phyloP scores from a whole-genome alignment of 257 asterid species.

The Penstemon newberryi region DNA sequence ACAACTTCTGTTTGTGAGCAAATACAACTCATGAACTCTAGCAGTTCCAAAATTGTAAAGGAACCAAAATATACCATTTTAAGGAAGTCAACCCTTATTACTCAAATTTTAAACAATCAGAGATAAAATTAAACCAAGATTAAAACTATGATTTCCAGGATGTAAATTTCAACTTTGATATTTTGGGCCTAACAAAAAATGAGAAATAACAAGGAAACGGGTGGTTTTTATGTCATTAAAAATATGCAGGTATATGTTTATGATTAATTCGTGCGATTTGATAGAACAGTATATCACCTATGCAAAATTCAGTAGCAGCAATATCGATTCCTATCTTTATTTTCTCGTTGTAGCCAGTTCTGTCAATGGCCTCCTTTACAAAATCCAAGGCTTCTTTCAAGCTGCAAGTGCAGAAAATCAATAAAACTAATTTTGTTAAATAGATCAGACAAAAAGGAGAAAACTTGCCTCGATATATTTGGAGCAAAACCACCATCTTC shows the following conservation, averaged over 20 bases:
- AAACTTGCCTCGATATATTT: constrained; percentile 80
- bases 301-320: constrained; percentile 94
- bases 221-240: not conserved
- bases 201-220: constrained; percentile 7
- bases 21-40: not conserved
- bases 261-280: constrained; percentile 1
- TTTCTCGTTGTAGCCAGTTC: constrained; percentile 83
- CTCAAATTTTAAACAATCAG: not conserved
- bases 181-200: constrained; percentile 4
- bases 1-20: not conserved
- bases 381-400: constrained; percentile 90
- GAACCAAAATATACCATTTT: not conserved
- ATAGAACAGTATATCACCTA: constrained; percentile 53
- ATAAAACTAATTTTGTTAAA: constrained; percentile 24
- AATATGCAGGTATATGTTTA: not conserved
- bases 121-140: not conserved
- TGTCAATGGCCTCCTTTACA: constrained; percentile 87
- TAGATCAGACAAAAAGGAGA: constrained; percentile 25
- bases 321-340: constrained; percentile 88
- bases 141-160: not conserved
- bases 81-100: constrained; percentile 13
- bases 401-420: constrained; percentile 51
- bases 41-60: not conserved
- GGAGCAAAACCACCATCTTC: constrained; percentile 99
- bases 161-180: constrained; percentile 6